Evolutionary conservation across 2,329 filamentous ascomycete genomes (phyloP), one percentile per base, ranked within the genome.

Genomic region (Sporothrix pseudoabietina): DNA sequence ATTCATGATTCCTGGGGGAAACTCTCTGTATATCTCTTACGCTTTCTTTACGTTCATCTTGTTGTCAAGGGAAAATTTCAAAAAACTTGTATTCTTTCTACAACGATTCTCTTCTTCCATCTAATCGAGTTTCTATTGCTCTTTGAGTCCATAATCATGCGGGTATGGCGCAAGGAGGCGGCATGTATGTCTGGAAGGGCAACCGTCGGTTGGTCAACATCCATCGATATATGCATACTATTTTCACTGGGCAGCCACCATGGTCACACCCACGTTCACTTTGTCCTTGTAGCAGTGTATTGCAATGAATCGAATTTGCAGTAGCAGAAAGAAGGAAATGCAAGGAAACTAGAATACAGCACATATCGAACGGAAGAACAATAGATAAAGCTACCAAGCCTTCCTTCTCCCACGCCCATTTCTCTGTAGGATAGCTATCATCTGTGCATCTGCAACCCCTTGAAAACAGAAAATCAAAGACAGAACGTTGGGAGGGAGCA

Each of bases 271-370:
- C 35, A 35, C 35, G 35, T 3, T 35, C 35, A 26, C 26, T 26
- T 26, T 26, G 26, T 26, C 26, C 26, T 26, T 26, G 26, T 26
- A 26, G 26, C 2, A 26, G 26, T 26, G 26, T 26, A 26, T 35
- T 35, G 35, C 35, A 30, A 32, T 55, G 32, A 59, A 32, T 8
- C 39, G 32, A 3, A 63, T 32, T 63, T n/a, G 3, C 12, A 22
- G 57, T 16, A 41, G 54, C 19, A 55, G 6, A 55, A 55, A 55
- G n/a, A 30, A 26, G 35, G 8, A 35, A 8, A 30, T 26, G 4
- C 35, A 65, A 35, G 44, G 26, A 68, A 35, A 52, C 65, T 68
- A 49, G 44, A 68, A 52, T 68, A 68, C 65, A 68, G n/a, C 61
- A 49, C 57, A 63, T 26, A 63, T 22, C 9, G 22, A 49, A 52